Evolutionary conservation across 495 filamentous ascomycete genomes (phyloP), one percentile per base, ranked within the genome.

Genomic region (Aspergillus coremiiformis): DNA sequence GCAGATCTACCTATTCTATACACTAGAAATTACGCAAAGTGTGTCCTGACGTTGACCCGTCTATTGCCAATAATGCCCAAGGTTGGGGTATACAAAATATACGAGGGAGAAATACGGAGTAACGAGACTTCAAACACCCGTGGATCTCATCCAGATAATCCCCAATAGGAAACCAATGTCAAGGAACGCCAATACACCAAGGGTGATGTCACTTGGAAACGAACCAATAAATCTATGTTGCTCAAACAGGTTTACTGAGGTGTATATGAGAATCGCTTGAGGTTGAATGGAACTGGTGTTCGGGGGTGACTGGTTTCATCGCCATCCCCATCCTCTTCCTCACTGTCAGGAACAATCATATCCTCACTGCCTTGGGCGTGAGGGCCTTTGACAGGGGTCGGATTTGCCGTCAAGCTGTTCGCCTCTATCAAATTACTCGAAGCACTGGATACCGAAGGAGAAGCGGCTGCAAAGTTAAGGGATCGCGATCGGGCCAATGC

Each of bases 361-460:
- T 94, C 89, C 62, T 94, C 89, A 59, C 88, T 92, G 1, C 89
- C 87, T 44, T 78, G 69, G 23, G 23, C 12, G 7, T 6, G 23
- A 51, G 32, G 7, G 19, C 27, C 12, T 21, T 7, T 8, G 26
- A 7, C 12, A 3, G 17, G n/a, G 8, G 29, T 21, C 21, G 29
- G 5, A 22, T 14, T 33, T 33, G 1, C 27, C 22, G 11, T 14
- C 4, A 27, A 15, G 2, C 20, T 42, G 20, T 7, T n/a, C n/a
- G 11, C 39, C 15, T 35, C 37, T 12, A 9, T 44, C 23, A 20
- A 6, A 5, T 14, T 35, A 10, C 4, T 32, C 21, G 55, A 53
- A 14, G 37, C 44, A 15, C 10, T 54, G 8, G 52, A 49, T 0
- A 47, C 22, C 17, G 54, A 21, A 23, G 48, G 47, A 8, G 60